A percentile compares a stretch with the other conserved stretches of the same genome.
phyloP scores from a whole-genome alignment of 306 rosid genomes.

The Prunus salicina region DNA sequence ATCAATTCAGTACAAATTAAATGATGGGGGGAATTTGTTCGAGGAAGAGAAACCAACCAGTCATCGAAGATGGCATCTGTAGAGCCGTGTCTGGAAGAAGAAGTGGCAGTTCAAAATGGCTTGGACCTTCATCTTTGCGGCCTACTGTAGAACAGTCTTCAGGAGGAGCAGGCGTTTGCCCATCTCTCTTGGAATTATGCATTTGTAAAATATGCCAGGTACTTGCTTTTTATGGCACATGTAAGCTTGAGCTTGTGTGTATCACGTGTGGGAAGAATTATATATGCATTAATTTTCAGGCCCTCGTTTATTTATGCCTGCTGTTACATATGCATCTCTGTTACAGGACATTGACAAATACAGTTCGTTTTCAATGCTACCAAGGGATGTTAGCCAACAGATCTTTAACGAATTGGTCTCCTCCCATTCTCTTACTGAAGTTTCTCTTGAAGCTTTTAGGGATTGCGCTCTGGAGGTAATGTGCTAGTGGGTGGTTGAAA shows the following conservation, averaged over 20 bases:
- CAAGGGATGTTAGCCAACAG: conserved; percentile 67
- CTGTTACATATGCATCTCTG: conserved; percentile 5
- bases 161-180: conserved; percentile 38
- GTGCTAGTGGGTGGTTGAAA: conserved; percentile 9
- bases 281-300: background rate
- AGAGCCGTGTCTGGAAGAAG: conserved; percentile 42
- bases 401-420: conserved; percentile 58
- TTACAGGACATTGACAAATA: conserved; percentile 51
- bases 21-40: conserved; percentile 74
- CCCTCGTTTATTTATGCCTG: conserved; percentile 2
- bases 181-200: conserved; percentile 65
- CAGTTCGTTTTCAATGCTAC: conserved; percentile 50
- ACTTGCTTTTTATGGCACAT: conserved; percentile 2
- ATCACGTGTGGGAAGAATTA: background rate
- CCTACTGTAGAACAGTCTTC: conserved; percentile 27
- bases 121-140: conserved; percentile 33
- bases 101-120: conserved; percentile 58
- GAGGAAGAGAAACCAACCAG: conserved; percentile 60
- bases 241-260: background rate
- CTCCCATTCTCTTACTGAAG: conserved; percentile 51
- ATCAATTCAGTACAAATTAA: background rate
- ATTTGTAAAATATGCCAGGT: conserved; percentile 62
- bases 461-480: conserved; percentile 72
- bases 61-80: conserved; percentile 30
- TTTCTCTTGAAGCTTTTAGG: conserved; percentile 47